phyloP scores from a whole-genome alignment of 2,329 filamentous ascomycete species.

The Chaetomium olivaceum region DNA sequence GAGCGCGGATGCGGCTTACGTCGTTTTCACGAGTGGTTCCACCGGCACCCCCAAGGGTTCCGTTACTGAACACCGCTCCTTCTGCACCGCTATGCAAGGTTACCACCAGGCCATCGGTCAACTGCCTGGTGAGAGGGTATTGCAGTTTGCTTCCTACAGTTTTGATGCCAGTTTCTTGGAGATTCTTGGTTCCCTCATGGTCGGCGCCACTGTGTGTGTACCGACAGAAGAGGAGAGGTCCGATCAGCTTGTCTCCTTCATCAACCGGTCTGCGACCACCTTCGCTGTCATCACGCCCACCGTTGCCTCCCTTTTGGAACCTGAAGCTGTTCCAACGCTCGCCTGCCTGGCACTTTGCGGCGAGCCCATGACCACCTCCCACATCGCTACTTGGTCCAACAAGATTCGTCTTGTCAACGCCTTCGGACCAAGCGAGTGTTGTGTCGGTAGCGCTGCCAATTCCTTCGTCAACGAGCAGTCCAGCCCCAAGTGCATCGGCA shows the following conservation, averaged over 20 bases:
- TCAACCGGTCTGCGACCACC: slow-evolving; percentile 21
- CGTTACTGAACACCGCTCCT: slow-evolving; percentile 25
- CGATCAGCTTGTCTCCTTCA: slow-evolving; percentile 39
- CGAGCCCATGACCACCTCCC: slow-evolving; percentile 26
- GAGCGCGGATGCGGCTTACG: slow-evolving; percentile 20
- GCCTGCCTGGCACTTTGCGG: slow-evolving; percentile 27
- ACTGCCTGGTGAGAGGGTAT: slow-evolving; percentile 2
- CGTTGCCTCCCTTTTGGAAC: slow-evolving; percentile 29
- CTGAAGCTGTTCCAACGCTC: slow-evolving; percentile 23
- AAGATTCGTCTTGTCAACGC: slow-evolving; percentile 50
- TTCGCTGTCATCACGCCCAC: slow-evolving; percentile 33
- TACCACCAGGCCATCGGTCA: slow-evolving; percentile 12
- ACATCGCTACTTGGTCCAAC: slow-evolving; percentile 41
- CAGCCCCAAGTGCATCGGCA: slow-evolving; percentile 43
- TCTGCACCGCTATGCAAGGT: slow-evolving; percentile 15
- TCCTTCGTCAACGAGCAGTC: slow-evolving; percentile 24
- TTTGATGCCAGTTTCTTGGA: slow-evolving; percentile 37
- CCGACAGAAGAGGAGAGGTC: slow-evolving; percentile 42
- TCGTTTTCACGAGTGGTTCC: slow-evolving; percentile 51
- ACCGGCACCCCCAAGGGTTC: slow-evolving; percentile 48
- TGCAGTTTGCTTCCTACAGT: slow-evolving; percentile 23
- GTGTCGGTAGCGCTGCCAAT: slow-evolving; percentile 39
- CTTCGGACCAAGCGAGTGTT: slow-evolving; percentile 56
- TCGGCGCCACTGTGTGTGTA: slow-evolving; percentile 39
- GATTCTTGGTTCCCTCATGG: slow-evolving; percentile 41